Percentiles rank a stretch among this genome's conserved stretches.
Evolutionary conservation across 768 basidiomycete genomes (phyloP).

Genomic region (Leccinellum rugosiceps): DNA sequence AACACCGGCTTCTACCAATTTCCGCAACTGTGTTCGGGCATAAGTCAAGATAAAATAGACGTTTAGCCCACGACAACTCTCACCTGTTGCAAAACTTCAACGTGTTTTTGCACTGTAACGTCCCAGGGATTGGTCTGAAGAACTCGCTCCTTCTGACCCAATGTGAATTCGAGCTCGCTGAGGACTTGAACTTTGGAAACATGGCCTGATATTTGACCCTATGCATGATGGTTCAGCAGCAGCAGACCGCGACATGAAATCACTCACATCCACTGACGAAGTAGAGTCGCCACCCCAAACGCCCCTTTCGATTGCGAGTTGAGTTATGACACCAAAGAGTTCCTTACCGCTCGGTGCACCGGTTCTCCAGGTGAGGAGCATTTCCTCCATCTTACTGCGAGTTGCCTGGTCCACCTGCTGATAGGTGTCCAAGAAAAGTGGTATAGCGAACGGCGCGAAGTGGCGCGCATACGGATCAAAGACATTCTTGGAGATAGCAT

Average conservation of each 20-base stretch:
- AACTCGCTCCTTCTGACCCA: conserved; percentile 76
- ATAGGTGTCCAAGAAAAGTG: conserved; percentile 86
- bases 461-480: conserved; percentile 87
- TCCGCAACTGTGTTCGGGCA: conserved; percentile 49
- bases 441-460: conserved; percentile 78
- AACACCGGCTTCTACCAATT: conserved; percentile 74
- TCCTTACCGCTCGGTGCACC: conserved; percentile 79
- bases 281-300: conserved; percentile 66
- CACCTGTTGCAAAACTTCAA: conserved; percentile 80
- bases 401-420: conserved; percentile 79
- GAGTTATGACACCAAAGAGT: conserved; percentile 79
- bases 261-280: conserved; percentile 38
- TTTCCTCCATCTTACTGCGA: conserved; percentile 95
- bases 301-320: conserved; percentile 79
- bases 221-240: conserved; percentile 16
- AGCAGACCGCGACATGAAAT: not conserved
- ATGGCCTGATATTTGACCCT: conserved; percentile 39
- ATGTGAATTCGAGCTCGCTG: conserved; percentile 76
- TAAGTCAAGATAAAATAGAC: conserved; percentile 2
- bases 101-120: conserved; percentile 59
- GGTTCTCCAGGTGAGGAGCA: conserved; percentile 92
- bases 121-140: conserved; percentile 76
- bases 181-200: conserved; percentile 78
- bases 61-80: conserved; percentile 20
- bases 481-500: conserved; percentile 96